These are phyloP conservation scores for Thozetella sp. DNA, from an alignment of 495 filamentous ascomycete species.

Conservation along the genomic window DNA sequence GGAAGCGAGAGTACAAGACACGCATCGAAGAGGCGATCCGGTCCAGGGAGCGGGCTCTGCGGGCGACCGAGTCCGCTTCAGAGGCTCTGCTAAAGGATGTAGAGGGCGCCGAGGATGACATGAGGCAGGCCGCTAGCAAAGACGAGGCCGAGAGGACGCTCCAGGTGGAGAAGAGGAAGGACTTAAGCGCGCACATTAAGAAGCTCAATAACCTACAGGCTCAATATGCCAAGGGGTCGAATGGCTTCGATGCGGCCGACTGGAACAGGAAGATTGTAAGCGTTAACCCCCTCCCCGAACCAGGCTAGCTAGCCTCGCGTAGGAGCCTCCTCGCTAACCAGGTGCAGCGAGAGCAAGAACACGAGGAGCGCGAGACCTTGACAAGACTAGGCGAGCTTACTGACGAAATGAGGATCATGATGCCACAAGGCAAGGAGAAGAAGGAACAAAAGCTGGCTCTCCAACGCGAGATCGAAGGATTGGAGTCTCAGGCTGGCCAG, in stretches of 20 bases:
- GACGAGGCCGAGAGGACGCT: conserved; percentile 59
- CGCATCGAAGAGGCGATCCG: conserved; percentile 49
- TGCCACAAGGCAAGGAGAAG: conserved; percentile 18
- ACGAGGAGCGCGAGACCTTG: conserved; percentile 43
- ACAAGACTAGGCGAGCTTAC: conserved; percentile 29
- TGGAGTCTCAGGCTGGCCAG: conserved; percentile 79
- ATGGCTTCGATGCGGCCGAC: conserved; percentile 46
- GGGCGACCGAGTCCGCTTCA: conserved; percentile 53
- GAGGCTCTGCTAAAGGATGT: conserved; percentile 48
- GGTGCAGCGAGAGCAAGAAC: conserved; percentile 42
- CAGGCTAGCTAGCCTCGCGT: neutral
- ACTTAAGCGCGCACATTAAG: conserved; percentile 42
- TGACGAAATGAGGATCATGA: conserved; percentile 29
- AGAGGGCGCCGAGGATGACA: conserved; percentile 50
- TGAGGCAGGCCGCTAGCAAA: conserved; percentile 55
- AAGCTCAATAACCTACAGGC: conserved; percentile 45
- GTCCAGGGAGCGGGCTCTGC: conserved; percentile 51
- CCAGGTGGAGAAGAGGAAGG: conserved; percentile 50
- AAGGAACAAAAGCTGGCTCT: conserved; percentile 22
- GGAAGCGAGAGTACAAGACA: conserved; percentile 62
- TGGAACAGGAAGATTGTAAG: conserved; percentile 59
- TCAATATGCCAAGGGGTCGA: conserved; percentile 42
- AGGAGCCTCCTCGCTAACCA: no score
- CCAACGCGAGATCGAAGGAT: conserved; percentile 50
- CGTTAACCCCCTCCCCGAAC: conserved; percentile 7